Percentiles rank a stretch among this genome's conserved stretches.
phyloP scores from a whole-genome alignment of 306 rosid genomes.

The Quercus glauca region DNA sequence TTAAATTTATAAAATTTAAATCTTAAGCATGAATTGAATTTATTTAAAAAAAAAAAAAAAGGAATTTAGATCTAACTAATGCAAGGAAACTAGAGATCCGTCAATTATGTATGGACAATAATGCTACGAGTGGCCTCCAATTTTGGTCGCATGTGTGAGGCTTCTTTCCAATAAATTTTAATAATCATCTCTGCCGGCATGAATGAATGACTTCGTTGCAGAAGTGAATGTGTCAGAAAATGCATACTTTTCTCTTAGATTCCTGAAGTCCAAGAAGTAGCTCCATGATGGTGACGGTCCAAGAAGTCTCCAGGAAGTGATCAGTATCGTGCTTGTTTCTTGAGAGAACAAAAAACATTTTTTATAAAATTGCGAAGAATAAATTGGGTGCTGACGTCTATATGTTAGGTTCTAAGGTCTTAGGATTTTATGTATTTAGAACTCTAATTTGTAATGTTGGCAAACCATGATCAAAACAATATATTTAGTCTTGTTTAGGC shows the following conservation, averaged over 20 bases:
- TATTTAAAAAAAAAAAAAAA: no score
- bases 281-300: background rate
- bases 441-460: no score
- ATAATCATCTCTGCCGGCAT: background rate
- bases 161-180: background rate
- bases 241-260: background rate
- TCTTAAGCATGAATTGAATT: no score
- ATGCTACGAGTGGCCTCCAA: no score
- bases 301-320: background rate
- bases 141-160: background rate
- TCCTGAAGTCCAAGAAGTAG: background rate
- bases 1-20: no score
- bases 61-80: no score
- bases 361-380: background rate
- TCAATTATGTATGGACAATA: background rate
- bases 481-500: no score
- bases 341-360: background rate
- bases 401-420: no score
- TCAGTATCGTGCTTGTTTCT: background rate
- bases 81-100: background rate
- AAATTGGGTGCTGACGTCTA: no score
- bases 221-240: slow-evolving; percentile 13
- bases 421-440: no score
- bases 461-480: no score
- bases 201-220: background rate